A percentile compares a stretch with the other conserved stretches of the same genome.
Evolutionary conservation across 2,329 filamentous ascomycete genomes (phyloP).

Genomic region (Waltergamsia citrina): DNA sequence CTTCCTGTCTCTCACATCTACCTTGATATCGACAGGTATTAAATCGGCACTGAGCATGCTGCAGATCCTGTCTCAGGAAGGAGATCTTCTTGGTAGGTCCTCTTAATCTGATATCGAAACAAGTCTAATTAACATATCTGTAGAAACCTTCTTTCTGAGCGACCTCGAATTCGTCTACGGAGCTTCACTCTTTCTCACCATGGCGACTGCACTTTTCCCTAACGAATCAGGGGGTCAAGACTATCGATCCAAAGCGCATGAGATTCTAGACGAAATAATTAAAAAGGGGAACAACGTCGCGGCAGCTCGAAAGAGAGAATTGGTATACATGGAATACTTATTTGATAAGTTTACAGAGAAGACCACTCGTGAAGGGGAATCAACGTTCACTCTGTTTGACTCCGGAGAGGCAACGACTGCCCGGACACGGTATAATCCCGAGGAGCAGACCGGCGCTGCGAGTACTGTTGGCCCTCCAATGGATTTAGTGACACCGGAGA

Average conservation of each 20-base stretch:
- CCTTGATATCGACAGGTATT: constrained; percentile 26
- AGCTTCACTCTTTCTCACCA: constrained; percentile 22
- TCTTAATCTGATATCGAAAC: neutral
- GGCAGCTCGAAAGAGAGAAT: constrained; percentile 18
- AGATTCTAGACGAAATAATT: constrained; percentile 23
- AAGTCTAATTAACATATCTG: too few relatives aligned
- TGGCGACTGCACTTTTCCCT: constrained; percentile 25
- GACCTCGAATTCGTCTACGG: constrained; percentile 26
- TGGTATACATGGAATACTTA: too few relatives aligned
- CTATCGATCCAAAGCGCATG: constrained; percentile 11
- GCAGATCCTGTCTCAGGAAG: constrained; percentile 22
- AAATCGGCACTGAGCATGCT: constrained; percentile 29
- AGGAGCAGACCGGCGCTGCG: too few relatives aligned
- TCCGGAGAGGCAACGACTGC: too few relatives aligned
- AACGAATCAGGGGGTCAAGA: constrained; percentile 14
- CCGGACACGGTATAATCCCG: too few relatives aligned
- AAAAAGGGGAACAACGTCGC: constrained; percentile 21
- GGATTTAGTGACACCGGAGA: too few relatives aligned
- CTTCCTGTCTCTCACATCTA: constrained; percentile 20
- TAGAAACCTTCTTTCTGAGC: constrained; percentile 26
- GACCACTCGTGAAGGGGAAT: too few relatives aligned
- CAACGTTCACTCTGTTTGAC: too few relatives aligned
- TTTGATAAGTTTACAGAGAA: too few relatives aligned
- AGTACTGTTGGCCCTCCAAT: too few relatives aligned
- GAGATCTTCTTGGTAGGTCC: constrained; percentile 21